Percentiles rank a stretch among this genome's conserved stretches.
phyloP scores from a whole-genome alignment of 305 asterid species.

The Striga hermonthica region DNA sequence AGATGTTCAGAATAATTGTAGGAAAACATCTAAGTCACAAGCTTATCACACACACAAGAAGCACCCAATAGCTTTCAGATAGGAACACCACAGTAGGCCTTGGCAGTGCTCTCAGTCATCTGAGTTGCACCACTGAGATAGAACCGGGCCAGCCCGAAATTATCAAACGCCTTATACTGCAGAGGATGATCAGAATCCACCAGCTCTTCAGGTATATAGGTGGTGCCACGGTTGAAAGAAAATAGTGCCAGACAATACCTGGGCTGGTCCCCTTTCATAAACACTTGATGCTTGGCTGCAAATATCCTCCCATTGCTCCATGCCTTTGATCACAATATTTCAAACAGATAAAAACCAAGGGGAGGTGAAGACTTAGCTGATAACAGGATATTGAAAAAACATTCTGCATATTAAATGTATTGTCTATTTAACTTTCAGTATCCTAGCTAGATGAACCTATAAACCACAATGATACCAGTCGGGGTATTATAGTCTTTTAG shows the following conservation, averaged over 20 bases:
- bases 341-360: neutral
- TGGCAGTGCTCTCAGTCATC: conserved; percentile 46
- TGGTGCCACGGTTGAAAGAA: conserved; percentile 44
- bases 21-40: neutral
- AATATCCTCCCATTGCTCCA: conserved; percentile 70
- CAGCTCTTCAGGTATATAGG: conserved; percentile 48
- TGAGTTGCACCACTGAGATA: conserved; percentile 36
- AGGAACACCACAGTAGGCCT: conserved; percentile 47
- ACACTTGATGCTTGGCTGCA: conserved; percentile 52
- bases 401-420: no score
- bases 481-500: no score
- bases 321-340: conserved; percentile 38
- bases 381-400: no score
- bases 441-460: no score
- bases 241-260: conserved; percentile 50
- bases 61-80: conserved; percentile 25
- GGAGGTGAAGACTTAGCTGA: no score
- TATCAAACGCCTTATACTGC: conserved; percentile 45
- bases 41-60: conserved; percentile 3
- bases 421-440: no score
- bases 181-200: conserved; percentile 53
- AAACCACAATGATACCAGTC: no score
- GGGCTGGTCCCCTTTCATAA: conserved; percentile 40
- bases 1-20: neutral
- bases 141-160: conserved; percentile 45